A percentile compares a stretch with the other conserved stretches of the same genome.
These are phyloP conservation scores for Zalaria obscura DNA, from an alignment of 2,329 filamentous ascomycete genomes.

Conservation along the genomic window DNA sequence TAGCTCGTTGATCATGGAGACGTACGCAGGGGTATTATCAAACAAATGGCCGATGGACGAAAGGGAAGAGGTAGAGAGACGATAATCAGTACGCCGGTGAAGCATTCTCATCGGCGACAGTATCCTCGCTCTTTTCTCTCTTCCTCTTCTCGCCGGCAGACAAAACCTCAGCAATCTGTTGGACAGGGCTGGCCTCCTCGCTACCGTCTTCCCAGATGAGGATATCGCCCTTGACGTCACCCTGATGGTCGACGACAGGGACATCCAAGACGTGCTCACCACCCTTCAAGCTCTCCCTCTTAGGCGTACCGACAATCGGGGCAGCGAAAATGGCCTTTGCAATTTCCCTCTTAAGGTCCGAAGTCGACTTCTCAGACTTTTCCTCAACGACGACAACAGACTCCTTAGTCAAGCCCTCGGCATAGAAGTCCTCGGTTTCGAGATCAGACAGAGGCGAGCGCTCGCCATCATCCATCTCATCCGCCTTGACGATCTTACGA, in stretches of 20 bases:
- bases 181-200: background rate
- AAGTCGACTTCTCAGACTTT: constrained; percentile 5
- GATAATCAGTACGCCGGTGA: background rate
- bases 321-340: constrained; percentile 4
- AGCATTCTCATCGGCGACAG: background rate
- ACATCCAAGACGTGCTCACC: background rate
- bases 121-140: background rate
- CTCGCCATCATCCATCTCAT: constrained; percentile 20
- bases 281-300: constrained; percentile 4
- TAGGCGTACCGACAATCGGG: background rate
- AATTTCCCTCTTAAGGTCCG: constrained; percentile 1
- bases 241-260: constrained; percentile 5
- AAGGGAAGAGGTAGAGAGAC: too few relatives aligned
- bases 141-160: background rate
- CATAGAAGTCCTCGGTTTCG: constrained; percentile 19
- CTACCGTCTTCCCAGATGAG: constrained; percentile 15
- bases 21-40: too few relatives aligned
- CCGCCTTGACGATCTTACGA: constrained; percentile 11
- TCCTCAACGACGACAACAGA: constrained; percentile 14
- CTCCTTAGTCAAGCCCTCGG: constrained; percentile 18
- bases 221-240: constrained; percentile 11
- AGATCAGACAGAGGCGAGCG: constrained; percentile 19
- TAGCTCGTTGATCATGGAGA: too few relatives aligned
- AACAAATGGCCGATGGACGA: too few relatives aligned
- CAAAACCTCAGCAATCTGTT: background rate